Base-by-base conservation (phyloP, 1,139 yeast species). In the Geotrichum cucujoidarum region DNA sequence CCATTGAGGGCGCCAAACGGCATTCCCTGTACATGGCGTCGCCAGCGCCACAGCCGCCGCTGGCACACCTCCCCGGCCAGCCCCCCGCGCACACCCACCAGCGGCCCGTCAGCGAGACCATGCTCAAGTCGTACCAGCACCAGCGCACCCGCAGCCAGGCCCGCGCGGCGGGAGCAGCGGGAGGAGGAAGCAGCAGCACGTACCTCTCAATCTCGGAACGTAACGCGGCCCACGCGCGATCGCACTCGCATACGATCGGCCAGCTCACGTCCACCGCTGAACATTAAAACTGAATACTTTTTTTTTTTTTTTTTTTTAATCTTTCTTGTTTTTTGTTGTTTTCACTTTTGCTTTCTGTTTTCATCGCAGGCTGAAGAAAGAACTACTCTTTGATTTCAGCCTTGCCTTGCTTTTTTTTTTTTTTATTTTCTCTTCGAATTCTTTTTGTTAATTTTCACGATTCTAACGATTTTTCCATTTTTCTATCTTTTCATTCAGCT, bases 1-100 rank as follows among this genome's bases (percentile, higher is more conserved):
- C 65, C 21, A 62, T 62, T 43, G 64, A 60, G 41, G 65, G 62
- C 3, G 64, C 63, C 30, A 61, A 60, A 47, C 56, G 65, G 14
- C 57, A 57, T 40, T 61, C 65, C 8, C 43, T 60, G 44, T 48
- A 53, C 24, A 49, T 55, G 14, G 47, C 55, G 40, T 37, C 40
- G 18, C 40, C 40, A 25, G 40, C 16, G n/a, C 24, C 25, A 32
- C 25, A 31, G 31, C 40, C 40, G 2, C 37, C 36, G 7, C 2
- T 17, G 36, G 3, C 36, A 6, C 21, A n/a, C 11, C 48, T 24
- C 38, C 47, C 18, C n/a, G n/a, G 7, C 7, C 13, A 13, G 30
- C 30, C 14, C 33, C 14, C 33, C 8, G 10, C 10, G 27, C 6
- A 10, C 10, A 6, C 27, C 27, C 8, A 6, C 2, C 18, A 11